Percentiles rank a stretch among this genome's conserved stretches.
phyloP scores from a whole-genome alignment of 2,329 filamentous ascomycete species.

The Cadophora luteo-olivacea region DNA sequence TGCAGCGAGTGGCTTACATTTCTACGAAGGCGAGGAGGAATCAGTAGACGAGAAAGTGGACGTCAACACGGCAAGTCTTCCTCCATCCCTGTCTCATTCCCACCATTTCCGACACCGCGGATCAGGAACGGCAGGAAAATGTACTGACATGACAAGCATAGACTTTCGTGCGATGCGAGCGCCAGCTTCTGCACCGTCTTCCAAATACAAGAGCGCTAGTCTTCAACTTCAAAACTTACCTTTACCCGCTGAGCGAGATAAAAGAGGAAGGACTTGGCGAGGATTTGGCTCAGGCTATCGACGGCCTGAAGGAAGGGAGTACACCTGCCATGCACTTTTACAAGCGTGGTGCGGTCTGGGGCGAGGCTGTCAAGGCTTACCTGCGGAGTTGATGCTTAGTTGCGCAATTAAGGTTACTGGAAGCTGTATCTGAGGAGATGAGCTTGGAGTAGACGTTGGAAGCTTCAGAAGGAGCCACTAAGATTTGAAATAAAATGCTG shows the following conservation, averaged over 20 bases:
- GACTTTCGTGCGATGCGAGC: slow-evolving; percentile 60
- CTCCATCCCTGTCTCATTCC: neutral
- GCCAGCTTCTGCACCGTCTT: slow-evolving; percentile 66
- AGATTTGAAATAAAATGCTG: neutral
- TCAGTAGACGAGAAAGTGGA: slow-evolving; percentile 49
- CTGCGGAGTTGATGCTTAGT: slow-evolving; percentile 33
- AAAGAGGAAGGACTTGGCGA: slow-evolving; percentile 62
- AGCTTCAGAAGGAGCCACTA: neutral
- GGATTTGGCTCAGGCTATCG: slow-evolving; percentile 61
- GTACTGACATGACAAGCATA: slow-evolving; percentile 21
- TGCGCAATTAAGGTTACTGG: neutral
- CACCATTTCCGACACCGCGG: neutral
- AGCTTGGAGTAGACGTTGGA: neutral
- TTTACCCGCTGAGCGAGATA: slow-evolving; percentile 60
- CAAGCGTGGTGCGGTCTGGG: slow-evolving; percentile 52
- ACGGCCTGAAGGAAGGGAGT: slow-evolving; percentile 62
- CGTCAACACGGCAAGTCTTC: slow-evolving; percentile 49
- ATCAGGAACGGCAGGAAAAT: neutral
- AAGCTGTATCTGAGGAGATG: no score
- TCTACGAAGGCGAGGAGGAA: slow-evolving; percentile 47
- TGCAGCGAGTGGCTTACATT: slow-evolving; percentile 48
- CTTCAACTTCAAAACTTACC: slow-evolving; percentile 69
- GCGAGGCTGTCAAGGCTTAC: slow-evolving; percentile 40
- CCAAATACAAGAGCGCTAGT: slow-evolving; percentile 59
- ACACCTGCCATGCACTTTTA: slow-evolving; percentile 64